Percentiles rank a stretch among this genome's conserved stretches.
Evolutionary conservation across 1,139 yeast species (phyloP).

Genomic region (Taphrina deformans): DNA sequence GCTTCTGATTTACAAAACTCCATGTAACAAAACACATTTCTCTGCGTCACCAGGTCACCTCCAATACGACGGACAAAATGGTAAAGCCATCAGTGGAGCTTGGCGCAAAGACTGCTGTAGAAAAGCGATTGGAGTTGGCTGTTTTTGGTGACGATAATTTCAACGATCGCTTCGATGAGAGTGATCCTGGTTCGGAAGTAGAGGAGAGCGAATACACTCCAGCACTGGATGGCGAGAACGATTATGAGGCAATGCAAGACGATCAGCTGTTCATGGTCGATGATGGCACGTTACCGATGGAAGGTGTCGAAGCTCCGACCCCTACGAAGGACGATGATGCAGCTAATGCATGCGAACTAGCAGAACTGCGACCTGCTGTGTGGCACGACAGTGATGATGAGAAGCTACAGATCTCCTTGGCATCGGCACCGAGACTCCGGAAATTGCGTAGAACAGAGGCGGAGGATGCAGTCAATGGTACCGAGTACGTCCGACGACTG

Average conservation of each 20-base stretch:
- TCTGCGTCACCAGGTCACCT: too few species aligned
- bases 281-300: conserved; percentile 14
- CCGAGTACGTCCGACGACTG: conserved; percentile 66
- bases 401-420: conserved; percentile 60
- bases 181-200: conserved; percentile 43
- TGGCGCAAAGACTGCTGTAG: conserved; percentile 52
- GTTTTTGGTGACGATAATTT: conserved; percentile 93
- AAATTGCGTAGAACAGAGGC: conserved; percentile 67
- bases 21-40: too few species aligned
- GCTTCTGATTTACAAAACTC: neutral
- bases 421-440: conserved; percentile 60
- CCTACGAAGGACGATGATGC: neutral
- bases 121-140: conserved; percentile 69
- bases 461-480: conserved; percentile 64
- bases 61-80: too few species aligned
- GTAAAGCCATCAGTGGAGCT: neutral
- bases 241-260: conserved; percentile 46
- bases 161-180: conserved; percentile 56
- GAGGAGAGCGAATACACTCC: conserved; percentile 36
- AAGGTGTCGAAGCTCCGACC: neutral
- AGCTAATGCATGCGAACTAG: conserved; percentile 37
- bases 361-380: conserved; percentile 53
- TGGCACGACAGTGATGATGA: conserved; percentile 97
- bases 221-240: conserved; percentile 44
- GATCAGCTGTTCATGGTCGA: conserved; percentile 37